Base-by-base conservation (phyloP, 2,329 filamentous ascomycete genomes). In the Pseudogymnoascus sp. region DNA sequence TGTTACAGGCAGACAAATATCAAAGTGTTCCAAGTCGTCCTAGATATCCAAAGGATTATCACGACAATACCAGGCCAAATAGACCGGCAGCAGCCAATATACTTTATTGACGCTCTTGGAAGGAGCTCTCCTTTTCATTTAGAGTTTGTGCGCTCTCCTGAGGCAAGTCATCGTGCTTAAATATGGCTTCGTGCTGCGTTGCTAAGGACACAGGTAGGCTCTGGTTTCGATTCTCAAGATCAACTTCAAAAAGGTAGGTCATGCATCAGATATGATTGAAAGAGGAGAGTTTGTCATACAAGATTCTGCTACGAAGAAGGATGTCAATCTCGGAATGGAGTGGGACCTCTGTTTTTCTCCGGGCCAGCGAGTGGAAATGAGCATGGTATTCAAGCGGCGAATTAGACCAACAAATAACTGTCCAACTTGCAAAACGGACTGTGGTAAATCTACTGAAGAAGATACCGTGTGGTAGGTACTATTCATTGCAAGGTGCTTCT, bases 361-460 rank as follows among this genome's bases (percentile, higher is more conserved):
- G 14, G 70, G 71, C 9, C 72, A 75, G 49, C 63, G 64, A 25
- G 70, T 72, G 4, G 69, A 68, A 14, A 73, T 74, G 70, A 71
- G 70, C 59, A 71, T 73, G 68, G 60, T 71, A 2, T 73, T 73
- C 37, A 64, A 61, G 14, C 45, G 37, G 16, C 31, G 1, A 25
- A 59, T 18, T 11, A 31, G 58, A 3, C 59, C 37, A 18, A n/a
- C 28, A 61, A 25, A 49, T 3, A 28, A 9, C 43, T 49, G 43
- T 28, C 43, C 43, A 9, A 49, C 23, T 49, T 49, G 43, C 23
- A 28, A 49, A 49, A 7, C 43, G 1, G 5, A 49, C 3, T 49
- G 21, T 28, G 43, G 43, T 49, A n/a, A n/a, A 25, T 28, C 23
- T 9, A 49, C 43, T 6, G 43, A 28, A n/a, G 23, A 25, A 49